phyloP scores from a whole-genome alignment of 2,329 filamentous ascomycete genomes.

The Epichloe sylvatica region DNA sequence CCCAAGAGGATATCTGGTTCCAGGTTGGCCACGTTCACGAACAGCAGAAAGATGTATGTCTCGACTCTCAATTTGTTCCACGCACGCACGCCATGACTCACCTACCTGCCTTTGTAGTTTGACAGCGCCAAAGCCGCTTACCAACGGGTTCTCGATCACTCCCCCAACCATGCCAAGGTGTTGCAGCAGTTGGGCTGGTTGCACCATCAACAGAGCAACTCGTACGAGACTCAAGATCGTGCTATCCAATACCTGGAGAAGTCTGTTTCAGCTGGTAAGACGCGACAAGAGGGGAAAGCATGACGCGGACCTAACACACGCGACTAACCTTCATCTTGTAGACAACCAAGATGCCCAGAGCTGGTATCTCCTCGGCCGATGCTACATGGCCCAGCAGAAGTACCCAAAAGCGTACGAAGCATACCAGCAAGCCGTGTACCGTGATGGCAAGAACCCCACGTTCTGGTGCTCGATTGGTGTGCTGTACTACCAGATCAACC shows the following conservation, averaged over 20 bases:
- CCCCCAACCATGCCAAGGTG: slow-evolving; percentile 90
- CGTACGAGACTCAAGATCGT: slow-evolving; percentile 82
- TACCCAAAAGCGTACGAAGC: slow-evolving; percentile 98
- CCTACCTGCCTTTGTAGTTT: slow-evolving; percentile 46
- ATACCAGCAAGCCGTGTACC: slow-evolving; percentile 96
- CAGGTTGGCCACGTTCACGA: slow-evolving; percentile 98
- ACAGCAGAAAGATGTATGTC: slow-evolving; percentile 90
- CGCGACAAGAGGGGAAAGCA: not conserved
- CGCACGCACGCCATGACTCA: slow-evolving; percentile 19
- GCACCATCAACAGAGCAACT: slow-evolving; percentile 88
- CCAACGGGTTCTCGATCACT: slow-evolving; percentile 79
- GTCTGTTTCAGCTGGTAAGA: slow-evolving; percentile 77
- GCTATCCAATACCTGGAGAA: slow-evolving; percentile 97
- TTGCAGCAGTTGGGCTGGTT: slow-evolving; percentile 96
- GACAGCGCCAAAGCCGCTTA: slow-evolving; percentile 89
- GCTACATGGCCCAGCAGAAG: slow-evolving; percentile 99
- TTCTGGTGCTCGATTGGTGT: slow-evolving; percentile 99
- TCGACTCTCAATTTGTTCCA: not conserved
- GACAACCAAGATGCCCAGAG: slow-evolving; percentile 93
- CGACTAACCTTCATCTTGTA: slow-evolving; percentile 23
- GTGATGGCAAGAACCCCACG: slow-evolving; percentile 91
- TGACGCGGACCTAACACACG: not conserved
- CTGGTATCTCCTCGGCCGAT: slow-evolving; percentile 94
- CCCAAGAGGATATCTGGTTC: slow-evolving; percentile 98
- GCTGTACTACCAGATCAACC: slow-evolving; percentile 98